A percentile compares a stretch with the other conserved stretches of the same genome.
Evolutionary conservation across 106 monocot species (phyloP).

Genomic region (Acorus calamus): DNA sequence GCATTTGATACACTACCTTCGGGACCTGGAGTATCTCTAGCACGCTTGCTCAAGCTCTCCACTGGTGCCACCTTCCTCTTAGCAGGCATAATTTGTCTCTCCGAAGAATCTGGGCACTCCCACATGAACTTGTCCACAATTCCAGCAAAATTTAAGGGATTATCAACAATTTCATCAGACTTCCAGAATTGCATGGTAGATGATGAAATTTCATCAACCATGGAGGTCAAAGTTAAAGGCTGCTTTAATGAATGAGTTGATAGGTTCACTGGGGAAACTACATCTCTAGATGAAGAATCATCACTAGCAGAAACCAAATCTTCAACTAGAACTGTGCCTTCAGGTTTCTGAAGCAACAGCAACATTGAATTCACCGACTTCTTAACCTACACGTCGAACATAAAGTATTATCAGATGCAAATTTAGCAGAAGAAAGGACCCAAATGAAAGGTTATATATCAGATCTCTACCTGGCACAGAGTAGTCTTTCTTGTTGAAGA

Average conservation of each 20-base stretch:
- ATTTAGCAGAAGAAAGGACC: background rate
- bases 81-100: slow-evolving; percentile 29
- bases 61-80: slow-evolving; percentile 57
- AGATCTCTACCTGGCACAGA: slow-evolving; percentile 32
- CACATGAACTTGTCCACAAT: slow-evolving; percentile 64
- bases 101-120: slow-evolving; percentile 79
- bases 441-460: too few species aligned
- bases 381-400: slow-evolving; percentile 31
- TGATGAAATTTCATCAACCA: slow-evolving; percentile 19
- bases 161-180: slow-evolving; percentile 26
- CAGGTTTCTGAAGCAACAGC: slow-evolving; percentile 29
- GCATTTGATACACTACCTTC: slow-evolving; percentile 43
- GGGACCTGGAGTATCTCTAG: slow-evolving; percentile 39
- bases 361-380: slow-evolving; percentile 38
- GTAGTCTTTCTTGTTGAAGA: slow-evolving; percentile 15
- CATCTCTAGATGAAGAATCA: slow-evolving; percentile 5
- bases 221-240: slow-evolving; percentile 6
- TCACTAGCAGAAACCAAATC: slow-evolving; percentile 9
- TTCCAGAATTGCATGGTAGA: slow-evolving; percentile 46
- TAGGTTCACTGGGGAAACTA: slow-evolving; percentile 8
- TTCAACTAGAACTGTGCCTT: slow-evolving; percentile 14
- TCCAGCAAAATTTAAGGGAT: slow-evolving; percentile 16
- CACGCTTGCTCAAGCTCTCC: slow-evolving; percentile 53
- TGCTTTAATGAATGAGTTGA: slow-evolving; percentile 25
- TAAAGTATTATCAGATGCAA: background rate